Conservation (phyloP, 2,329 filamentous ascomycete genomes). For the Scedosporium aurantiacum region DNA sequence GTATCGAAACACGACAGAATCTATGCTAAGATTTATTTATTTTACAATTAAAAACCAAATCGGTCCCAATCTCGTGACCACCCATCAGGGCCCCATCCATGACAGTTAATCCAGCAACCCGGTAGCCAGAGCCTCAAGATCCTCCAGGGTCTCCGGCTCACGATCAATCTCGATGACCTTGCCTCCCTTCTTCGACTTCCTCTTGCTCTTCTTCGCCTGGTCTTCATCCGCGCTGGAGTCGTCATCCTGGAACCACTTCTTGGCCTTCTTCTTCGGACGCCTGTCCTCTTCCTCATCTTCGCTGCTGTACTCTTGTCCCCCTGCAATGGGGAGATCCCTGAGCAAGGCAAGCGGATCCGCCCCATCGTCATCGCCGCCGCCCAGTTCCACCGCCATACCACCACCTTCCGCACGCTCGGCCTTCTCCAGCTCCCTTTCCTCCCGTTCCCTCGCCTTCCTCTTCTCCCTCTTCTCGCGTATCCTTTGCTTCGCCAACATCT, state of each 20-base stretch:
- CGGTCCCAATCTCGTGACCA: too few species aligned
- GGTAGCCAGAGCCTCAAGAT: slow-evolving; percentile 66
- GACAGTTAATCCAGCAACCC: slow-evolving; percentile 45
- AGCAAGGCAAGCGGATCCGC: slow-evolving; percentile 48
- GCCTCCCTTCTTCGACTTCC: slow-evolving; percentile 34
- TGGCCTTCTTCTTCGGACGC: slow-evolving; percentile 52
- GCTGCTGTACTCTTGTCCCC: slow-evolving; percentile 56
- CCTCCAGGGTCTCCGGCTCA: slow-evolving; percentile 68
- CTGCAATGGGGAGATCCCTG: slow-evolving; percentile 43
- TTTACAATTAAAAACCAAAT: neutral
- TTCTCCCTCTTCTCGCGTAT: slow-evolving; percentile 65
- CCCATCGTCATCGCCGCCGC: slow-evolving; percentile 20
- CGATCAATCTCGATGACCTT: slow-evolving; percentile 51
- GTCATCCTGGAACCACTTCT: slow-evolving; percentile 41
- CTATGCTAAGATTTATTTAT: neutral
- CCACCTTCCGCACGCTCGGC: slow-evolving; percentile 8
- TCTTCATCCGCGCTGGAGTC: slow-evolving; percentile 53
- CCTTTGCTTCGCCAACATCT: slow-evolving; percentile 68
- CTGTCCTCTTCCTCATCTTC: slow-evolving; percentile 58
- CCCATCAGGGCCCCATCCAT: too few species aligned
- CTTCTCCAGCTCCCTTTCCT: slow-evolving; percentile 30
- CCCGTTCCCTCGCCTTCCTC: slow-evolving; percentile 54
- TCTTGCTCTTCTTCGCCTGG: slow-evolving; percentile 23
- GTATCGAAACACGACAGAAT: neutral
- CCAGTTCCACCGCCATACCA: slow-evolving; percentile 23